Conservation (phyloP, 768 basidiomycete genomes). For the Podaxis rugospora region DNA sequence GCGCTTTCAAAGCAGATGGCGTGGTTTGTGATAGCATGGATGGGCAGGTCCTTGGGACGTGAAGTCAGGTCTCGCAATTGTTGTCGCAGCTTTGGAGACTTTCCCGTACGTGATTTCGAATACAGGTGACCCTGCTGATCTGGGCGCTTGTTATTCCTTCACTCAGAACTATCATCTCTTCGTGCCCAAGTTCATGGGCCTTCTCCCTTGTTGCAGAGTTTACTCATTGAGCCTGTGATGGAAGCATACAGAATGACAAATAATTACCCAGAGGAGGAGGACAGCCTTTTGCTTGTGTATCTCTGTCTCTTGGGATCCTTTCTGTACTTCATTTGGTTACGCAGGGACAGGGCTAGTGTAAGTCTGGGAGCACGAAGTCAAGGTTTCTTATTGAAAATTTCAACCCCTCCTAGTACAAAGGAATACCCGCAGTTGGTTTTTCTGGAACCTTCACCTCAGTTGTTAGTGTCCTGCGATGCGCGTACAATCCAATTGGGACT, state of each 20-base stretch:
- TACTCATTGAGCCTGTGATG: neutral
- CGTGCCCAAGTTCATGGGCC: neutral
- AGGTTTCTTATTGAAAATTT: neutral
- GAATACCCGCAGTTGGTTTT: conserved; percentile 5
- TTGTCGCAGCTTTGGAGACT: conserved; percentile 46
- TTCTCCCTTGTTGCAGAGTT: neutral
- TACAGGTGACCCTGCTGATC: neutral
- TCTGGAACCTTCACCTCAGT: conserved; percentile 2
- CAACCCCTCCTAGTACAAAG: neutral
- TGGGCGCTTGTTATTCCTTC: neutral
- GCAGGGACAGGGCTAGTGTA: conserved; percentile 7
- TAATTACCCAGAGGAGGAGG: neutral
- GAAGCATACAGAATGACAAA: neutral
- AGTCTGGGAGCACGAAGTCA: neutral
- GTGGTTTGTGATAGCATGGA: conserved; percentile 35
- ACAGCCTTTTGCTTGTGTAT: conserved; percentile 7
- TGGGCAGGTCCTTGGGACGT: conserved; percentile 21
- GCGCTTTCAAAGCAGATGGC: conserved; percentile 24
- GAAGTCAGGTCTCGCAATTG: conserved; percentile 1
- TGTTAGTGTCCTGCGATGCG: neutral
- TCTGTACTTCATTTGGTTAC: conserved; percentile 5
- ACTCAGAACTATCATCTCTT: no score
- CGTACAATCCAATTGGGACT: neutral
- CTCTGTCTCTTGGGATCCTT: neutral
- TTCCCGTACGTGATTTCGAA: conserved; percentile 52